Base-by-base conservation (phyloP, 441 rosid genomes). In the Kokia cookei region DNA sequence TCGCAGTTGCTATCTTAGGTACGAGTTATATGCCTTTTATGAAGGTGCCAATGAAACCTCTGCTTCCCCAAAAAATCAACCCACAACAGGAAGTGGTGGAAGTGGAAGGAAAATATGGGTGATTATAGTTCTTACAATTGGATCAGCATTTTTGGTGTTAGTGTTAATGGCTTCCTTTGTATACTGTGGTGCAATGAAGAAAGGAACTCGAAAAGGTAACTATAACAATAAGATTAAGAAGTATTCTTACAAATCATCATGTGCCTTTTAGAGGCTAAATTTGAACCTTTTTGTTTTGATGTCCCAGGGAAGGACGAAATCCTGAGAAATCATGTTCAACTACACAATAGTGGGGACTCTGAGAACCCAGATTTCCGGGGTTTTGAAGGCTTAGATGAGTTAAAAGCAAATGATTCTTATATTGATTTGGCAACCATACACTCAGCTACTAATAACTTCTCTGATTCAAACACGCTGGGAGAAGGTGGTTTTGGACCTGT, bases 1-100 rank as follows among this genome's bases (percentile, higher is more conserved):
- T 3, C 75, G 81, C 5, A 84, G 84, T 43, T 84, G 86, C 17
- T 35, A 24, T 76, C 59, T 79, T 15, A 53, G 79, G 63, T 84
- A 69, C 26, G 84, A 84, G 58, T 62, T 54, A 53, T 61, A 59
- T 35, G 57, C 55, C 32, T 83, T 78, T 43, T 75, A 79, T 71
- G 75, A 66, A 9, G 71, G 58, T 2, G 69, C 74, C 17, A 58
- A 8, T 14, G 55, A 48, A 14, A 17, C 27, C 64, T 54, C 62
- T 7, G 26, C 4, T 70, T 17, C 61, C 14, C 35, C 69, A 6
- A 24, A 70, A 26, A 50, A 8, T 29, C 59, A 69, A 11, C 15
- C 32, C 8, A 45, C 51, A 3, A 17, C 62, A 35, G n/a, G 9
- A 22, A 58, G 72, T 5, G 71, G 60, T 40, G 82, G 71, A 6